Evolutionary conservation across 768 basidiomycete genomes (phyloP).

Genomic region (Amanita pallidorosea): DNA sequence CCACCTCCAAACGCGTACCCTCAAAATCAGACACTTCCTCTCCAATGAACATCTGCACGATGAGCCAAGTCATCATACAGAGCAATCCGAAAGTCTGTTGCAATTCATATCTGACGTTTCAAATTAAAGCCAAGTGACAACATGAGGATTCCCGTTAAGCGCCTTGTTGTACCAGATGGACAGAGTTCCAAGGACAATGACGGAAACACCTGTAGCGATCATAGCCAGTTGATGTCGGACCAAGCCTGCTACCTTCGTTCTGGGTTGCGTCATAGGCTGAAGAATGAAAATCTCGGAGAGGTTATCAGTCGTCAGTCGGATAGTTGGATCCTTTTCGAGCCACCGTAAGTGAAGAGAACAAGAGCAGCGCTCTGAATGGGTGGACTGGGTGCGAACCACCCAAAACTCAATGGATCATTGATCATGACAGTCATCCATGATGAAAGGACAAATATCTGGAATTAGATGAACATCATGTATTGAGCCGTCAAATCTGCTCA

Average conservation of each 20-base stretch:
- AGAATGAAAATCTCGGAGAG: conserved; percentile 61
- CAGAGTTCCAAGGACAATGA: conserved; percentile 47
- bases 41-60: conserved; percentile 51
- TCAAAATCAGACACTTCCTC: conserved; percentile 69
- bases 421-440: conserved; percentile 37
- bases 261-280: conserved; percentile 60
- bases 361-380: conserved; percentile 49
- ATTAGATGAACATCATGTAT: not conserved
- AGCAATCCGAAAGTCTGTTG: conserved; percentile 54
- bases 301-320: not conserved
- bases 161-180: conserved; percentile 57
- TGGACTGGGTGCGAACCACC: conserved; percentile 65
- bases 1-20: conserved; percentile 66
- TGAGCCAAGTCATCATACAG: conserved; percentile 48
- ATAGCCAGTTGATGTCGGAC: conserved; percentile 59
- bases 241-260: conserved; percentile 57
- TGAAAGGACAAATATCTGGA: conserved; percentile 26
- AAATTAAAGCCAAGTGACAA: conserved; percentile 53
- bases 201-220: conserved; percentile 42
- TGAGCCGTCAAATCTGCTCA: not conserved
- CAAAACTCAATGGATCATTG: conserved; percentile 31
- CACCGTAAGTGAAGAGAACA: conserved; percentile 52
- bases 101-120: not conserved
- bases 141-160: conserved; percentile 39
- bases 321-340: not conserved